Evolutionary conservation across 2,329 filamentous ascomycete species (phyloP).

Genomic region (Cytospora schulzeri): DNA sequence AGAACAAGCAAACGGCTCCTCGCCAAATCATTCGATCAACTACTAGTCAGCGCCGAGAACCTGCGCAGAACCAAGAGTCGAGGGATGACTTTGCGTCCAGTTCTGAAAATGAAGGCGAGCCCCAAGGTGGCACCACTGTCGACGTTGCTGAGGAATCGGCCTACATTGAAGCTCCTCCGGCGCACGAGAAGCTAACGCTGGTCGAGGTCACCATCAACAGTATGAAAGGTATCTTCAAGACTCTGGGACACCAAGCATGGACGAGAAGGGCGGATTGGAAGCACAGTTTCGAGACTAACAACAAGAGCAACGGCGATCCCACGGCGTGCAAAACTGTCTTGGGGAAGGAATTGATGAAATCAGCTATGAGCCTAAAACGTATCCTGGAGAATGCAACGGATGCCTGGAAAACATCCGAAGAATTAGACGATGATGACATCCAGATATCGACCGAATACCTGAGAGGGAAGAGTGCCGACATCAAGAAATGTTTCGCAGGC

Average conservation of each 20-base stretch:
- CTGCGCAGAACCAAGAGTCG: not conserved
- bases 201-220: conserved; percentile 13
- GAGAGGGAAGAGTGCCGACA: not conserved
- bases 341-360: conserved; percentile 5
- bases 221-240: conserved; percentile 19
- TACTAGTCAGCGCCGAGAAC: not conserved
- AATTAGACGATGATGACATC: not conserved
- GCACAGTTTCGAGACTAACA: not conserved
- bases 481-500: conserved; percentile 1
- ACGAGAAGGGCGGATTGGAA: conserved; percentile 4
- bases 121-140: not conserved
- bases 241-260: conserved; percentile 20
- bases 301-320: not conserved
- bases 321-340: conserved; percentile 1
- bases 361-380: conserved; percentile 2
- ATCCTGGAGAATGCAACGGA: conserved; percentile 1
- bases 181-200: not conserved
- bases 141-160: conserved; percentile 6
- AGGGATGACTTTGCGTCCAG: not conserved
- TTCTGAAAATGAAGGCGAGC: conserved; percentile 8
- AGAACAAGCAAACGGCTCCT: not conserved
- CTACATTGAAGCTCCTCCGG: conserved; percentile 20
- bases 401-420: not conserved
- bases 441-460: conserved; percentile 4
- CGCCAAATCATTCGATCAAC: not conserved